Base-by-base conservation (phyloP, 2,329 filamentous ascomycete genomes). In the Seiridium cupressi region DNA sequence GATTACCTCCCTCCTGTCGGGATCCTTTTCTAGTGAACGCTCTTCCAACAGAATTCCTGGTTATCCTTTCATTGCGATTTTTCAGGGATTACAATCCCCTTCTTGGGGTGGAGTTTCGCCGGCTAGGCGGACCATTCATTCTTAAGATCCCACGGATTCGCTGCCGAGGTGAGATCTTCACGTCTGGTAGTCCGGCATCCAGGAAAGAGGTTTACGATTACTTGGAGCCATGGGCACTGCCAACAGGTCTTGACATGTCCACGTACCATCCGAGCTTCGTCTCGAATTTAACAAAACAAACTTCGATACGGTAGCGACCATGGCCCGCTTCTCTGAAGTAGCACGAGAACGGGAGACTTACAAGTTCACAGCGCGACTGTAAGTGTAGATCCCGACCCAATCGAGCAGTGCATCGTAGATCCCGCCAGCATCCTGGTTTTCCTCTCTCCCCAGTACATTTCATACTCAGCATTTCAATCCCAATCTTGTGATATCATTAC, bases 281-380 rank as follows among this genome's bases (percentile, higher is more conserved):
- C 31, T 35, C 9, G 3, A 8, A 11, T 35, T 31, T 46, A 40
- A 42, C 13, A 8, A 38, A 26, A 8, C 38, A 7, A 42, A 42
- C 38, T 42, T 38, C 49, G 49, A 34, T 53, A 38, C 49, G 51
- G 26, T n/a, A 44, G 13, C 8, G 46, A 58, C 26, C 1, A 58
- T 58, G 55, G 38, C n/a, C 26, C 42, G 55, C 13, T 34, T 59
- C 13, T 59, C 58, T 32, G 58, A 60, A 36, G 51, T 38, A n/a
- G 51, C 40, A 18, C 58, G 58, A 36, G 58, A 60, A 51, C 36
- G 58, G 44, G 58, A 60, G 35, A 44, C 46, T 5, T 46, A 55
- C 32, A 58, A 42, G 46, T 58, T 42, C 38, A 49, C 57, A 4
- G 51, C 57, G 47, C 57, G 51, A 36, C 57, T 58, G 57, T 58